Conservation (phyloP, 2,329 filamentous ascomycete species). For the Penicillium sp. region DNA sequence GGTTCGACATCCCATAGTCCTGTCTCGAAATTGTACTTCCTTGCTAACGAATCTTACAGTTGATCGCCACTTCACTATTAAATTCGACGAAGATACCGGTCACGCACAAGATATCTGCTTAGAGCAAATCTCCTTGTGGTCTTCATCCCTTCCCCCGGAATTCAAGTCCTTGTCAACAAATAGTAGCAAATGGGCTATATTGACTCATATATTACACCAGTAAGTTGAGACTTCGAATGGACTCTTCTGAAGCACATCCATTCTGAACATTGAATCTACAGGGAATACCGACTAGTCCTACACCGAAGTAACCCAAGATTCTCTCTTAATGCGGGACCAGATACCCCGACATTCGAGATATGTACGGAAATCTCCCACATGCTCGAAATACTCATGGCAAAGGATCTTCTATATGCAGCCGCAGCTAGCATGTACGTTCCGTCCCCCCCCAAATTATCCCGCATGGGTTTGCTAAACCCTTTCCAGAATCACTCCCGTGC, state of each 20-base stretch:
- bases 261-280: background rate
- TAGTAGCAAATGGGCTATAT: conserved; percentile 11
- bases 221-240: background rate
- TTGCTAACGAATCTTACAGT: conserved; percentile 4
- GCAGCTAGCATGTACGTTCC: conserved; percentile 10
- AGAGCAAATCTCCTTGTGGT: conserved; percentile 14
- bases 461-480: background rate
- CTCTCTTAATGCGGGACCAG: conserved; percentile 10
- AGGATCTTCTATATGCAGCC: conserved; percentile 12
- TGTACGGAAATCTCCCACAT: conserved; percentile 19
- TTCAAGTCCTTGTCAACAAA: conserved; percentile 6
- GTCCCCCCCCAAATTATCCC: background rate
- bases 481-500: conserved; percentile 13
- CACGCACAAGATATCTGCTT: conserved; percentile 13
- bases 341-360: conserved; percentile 14
- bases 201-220: conserved; percentile 14
- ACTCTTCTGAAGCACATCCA: too few relatives aligned
- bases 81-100: conserved; percentile 5
- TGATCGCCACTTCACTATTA: conserved; percentile 10
- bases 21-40: background rate
- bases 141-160: conserved; percentile 6
- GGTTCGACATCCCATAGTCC: conserved; percentile 1
- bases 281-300: conserved; percentile 12
- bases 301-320: conserved; percentile 14
- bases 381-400: conserved; percentile 22